These are phyloP conservation scores for Aspergillus pseudoviridinutans DNA, from an alignment of 2,329 filamentous ascomycete genomes.

Conservation along the genomic window DNA sequence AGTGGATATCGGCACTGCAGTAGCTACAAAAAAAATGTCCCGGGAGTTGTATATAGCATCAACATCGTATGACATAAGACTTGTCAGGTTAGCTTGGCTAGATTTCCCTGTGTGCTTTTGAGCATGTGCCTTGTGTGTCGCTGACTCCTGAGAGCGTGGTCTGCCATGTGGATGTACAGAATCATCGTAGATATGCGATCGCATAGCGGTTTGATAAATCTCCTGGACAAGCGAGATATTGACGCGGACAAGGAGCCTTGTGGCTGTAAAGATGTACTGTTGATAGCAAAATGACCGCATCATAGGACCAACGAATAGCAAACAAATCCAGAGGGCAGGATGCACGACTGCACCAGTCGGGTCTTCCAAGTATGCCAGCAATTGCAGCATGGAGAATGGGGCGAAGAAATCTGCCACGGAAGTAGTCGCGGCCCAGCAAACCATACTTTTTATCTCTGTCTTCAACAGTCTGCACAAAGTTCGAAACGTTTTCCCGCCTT, in stretches of 20 bases:
- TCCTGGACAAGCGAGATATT: conserved; percentile 57
- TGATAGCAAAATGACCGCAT: conserved; percentile 51
- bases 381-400: conserved; percentile 52
- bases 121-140: conserved; percentile 1
- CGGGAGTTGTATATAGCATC: conserved; percentile 52
- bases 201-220: conserved; percentile 53
- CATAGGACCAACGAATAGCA: conserved; percentile 52
- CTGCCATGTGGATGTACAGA: conserved; percentile 10
- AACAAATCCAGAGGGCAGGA: conserved; percentile 52
- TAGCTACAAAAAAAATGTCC: conserved; percentile 47
- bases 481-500: conserved; percentile 25
- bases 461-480: conserved; percentile 23
- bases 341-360: conserved; percentile 44
- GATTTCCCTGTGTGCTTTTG: conserved; percentile 28
- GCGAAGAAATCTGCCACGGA: conserved; percentile 47
- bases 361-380: conserved; percentile 50
- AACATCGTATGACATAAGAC: conserved; percentile 57
- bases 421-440: conserved; percentile 22
- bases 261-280: conserved; percentile 56
- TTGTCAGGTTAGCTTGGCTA: conserved; percentile 52
- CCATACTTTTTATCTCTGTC: conserved; percentile 23
- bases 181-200: conserved; percentile 53
- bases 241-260: conserved; percentile 53
- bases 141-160: conserved; percentile 8
- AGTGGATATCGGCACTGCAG: conserved; percentile 48